Evolutionary conservation across 306 rosid species (phyloP), one percentile per base, ranked within the genome.

Genomic region (Pyrus betulifolia): DNA sequence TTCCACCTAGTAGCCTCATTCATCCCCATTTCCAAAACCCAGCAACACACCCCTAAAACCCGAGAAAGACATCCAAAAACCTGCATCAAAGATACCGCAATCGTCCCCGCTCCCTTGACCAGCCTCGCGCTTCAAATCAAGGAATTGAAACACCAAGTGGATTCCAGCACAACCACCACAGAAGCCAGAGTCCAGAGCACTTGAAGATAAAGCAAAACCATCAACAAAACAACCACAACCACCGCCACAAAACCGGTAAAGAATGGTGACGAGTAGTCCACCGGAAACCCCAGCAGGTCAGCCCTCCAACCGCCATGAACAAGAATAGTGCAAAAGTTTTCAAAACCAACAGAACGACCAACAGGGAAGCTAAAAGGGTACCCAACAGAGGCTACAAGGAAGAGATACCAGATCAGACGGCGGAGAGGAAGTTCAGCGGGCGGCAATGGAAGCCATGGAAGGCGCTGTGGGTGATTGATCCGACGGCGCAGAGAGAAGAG

Each of bases 101-200:
- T 58, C 14, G 76, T 61, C 61, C 65, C 75, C 91, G 86, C 84
- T 8, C 86, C 87, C 22, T 23, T 66, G 21, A 84, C 61, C 46
- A 87, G 78, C 2, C 25, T 27, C 10, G 84, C 78, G 33, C 92
- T 91, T 4, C 91, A 68, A 10, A 46, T 70, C 69, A 87, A 54
- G 2, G 92, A 69, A 1, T 65, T 55, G 15, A 86, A 23, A 4
- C 90, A 89, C 82, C 83, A 87, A 4, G 66, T 68, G 15, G 85
- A 81, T 55, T 91, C 97, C 4, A 66, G 74, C 52, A 89, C 78
- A 27, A 75, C 77, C 18, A 89, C 55, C 64, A 85, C 93, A 11
- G 75, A 31, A 4, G 81, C 74, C 54, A 89, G 84, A 17, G 74
- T 71, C 91, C 91, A 91, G 30, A 73, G 54, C 35, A 87, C 74